Base-by-base conservation (phyloP, 768 basidiomycete genomes). In the Podaxis carcinomalis region DNA sequence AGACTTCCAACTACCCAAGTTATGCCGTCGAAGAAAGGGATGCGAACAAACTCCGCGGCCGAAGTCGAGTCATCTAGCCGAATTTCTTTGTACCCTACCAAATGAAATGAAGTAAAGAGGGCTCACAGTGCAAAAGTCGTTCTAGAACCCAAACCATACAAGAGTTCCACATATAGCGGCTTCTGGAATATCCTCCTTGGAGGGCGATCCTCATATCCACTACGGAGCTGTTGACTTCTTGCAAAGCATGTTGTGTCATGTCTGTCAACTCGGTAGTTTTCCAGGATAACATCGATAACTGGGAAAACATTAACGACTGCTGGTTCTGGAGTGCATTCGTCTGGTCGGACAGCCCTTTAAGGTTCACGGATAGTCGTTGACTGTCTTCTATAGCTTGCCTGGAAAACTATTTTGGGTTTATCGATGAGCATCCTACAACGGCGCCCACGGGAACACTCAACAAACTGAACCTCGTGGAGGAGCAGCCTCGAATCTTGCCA, bases 221-320 rank as follows among this genome's bases (percentile, higher is more conserved):
- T 19, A 60, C 32, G 10, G 59, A 54, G 14, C n/a, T 54, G 36
- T 60, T 60, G 42, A 60, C 44, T 25, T 60, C 51, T 5, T 36
- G 25, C n/a, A 60, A 19, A 10, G 51, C 51, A 37, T 47, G 44
- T 4, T 49, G 51, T 9, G 59, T 60, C 23, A 54, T 36, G n/a
- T 36, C 40, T 5, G 51, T 47, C 32, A 60, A 49, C 1, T 53
- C 51, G 13, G 32, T 60, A 16, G 52, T 46, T 27, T 54, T 54
- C 7, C 44, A 39, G 13, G 59, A 60, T 27, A 60, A 46, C 21
- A 47, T 47, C 21, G 59, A 54, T 3, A 47, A 54, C 25, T 54
- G 59, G 5, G 59, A 60, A 13, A 60, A 54, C 11, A 60, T 54
- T 27, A 60, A 44, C 3, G 51, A 46, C 19, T 60, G 59, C 27